Evolutionary conservation across 352 stramenopile species (phyloP), one percentile per base, ranked within the genome.

Genomic region (Phytopythium aichiense): DNA sequence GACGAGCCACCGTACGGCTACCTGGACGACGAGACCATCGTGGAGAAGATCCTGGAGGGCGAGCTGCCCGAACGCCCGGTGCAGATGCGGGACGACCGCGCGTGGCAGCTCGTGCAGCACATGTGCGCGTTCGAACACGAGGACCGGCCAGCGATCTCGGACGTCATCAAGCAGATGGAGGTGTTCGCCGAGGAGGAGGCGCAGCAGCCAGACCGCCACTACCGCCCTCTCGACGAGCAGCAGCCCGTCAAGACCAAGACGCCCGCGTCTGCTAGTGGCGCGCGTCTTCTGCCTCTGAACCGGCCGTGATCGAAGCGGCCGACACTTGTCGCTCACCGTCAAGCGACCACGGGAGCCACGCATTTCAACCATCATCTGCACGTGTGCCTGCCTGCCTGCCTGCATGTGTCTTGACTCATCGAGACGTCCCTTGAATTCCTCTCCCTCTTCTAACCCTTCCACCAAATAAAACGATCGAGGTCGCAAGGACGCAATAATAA

Each of bases 141-240:
- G n/a, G 46, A 33, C 4, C 64, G 64, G 15, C 30, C 57, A 18
- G 42, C 37, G 2, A 31, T 70, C 13, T 3, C 38, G 0, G 59
- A 66, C 7, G 60, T 61, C 38, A 23, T 61, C 3, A 23, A 42
- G 1, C 64, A 13, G 0, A 43, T 70, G 15, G 63, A 61, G 22
- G 31, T 38, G 13, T 70, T 70, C 30, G 64, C 64, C 2, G 59
- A 63, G 20, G 58, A 52, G 61, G 64, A 69, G 50, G 31, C 46
- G n/a, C 20, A 35, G 37, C 35, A 56, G 18, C 22, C 22, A 7
- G 46, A 33, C 22, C 46, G 46, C 13, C 46, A 52, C 23, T 52
- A 35, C 25, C 46, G 46, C 4, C 23, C 22, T 1, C 46, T 31
- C 46, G 9, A 33, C 11, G 22, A 49, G 20, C 4, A 49, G 18